Evolutionary conservation across 1,284 basidiomycete species (phyloP), one percentile per base, ranked within the genome.

Genomic region (Malassezia nana): DNA sequence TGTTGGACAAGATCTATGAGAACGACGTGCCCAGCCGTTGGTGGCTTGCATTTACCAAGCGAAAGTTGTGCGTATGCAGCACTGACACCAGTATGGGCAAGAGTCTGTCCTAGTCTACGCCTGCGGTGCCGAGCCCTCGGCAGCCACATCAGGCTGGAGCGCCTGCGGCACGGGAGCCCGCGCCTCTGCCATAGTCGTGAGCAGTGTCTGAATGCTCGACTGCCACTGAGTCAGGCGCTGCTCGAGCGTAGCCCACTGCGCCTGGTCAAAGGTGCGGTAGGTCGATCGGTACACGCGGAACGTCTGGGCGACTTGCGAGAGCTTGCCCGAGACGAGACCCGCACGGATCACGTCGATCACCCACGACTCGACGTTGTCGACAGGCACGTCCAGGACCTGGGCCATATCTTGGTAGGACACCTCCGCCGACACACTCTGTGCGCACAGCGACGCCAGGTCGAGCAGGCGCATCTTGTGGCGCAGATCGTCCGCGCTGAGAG

Each of bases 11-110:
- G 53, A 78, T 99, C 35, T 99, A 96, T 75, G 59, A 66, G 80
- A 91, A 78, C 81, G 86, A 44, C 83, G 89, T 86, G 73, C 90
- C 94, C 1, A 94, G 86, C 80, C 98, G 98, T 77, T 99, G 92
- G 92, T 99, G 94, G 94, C 89, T 98, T 85, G 86, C 88, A 31
- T 99, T 98, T 82, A 91, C 69, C 4, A 74, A 74, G 68, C 58
- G 71, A 38, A 61, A 63, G 50, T 74, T 74, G 64, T 65, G 46
- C 51, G 64, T 65, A 26, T 16, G 6, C 13, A 16, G 31, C 20
- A 8, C 43, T 52, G n/a, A 46, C 30, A 15, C 12, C 49, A 63
- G 61, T 50, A 70, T 72, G 69, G 69, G 69, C 52, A 72, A 69
- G 63, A 68, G 63, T 33, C 53, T 72, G 28, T 64, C 48, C 24